Evolutionary conservation across 495 filamentous ascomycete genomes (phyloP).

Genomic region (Neurospora tetrasperma): DNA sequence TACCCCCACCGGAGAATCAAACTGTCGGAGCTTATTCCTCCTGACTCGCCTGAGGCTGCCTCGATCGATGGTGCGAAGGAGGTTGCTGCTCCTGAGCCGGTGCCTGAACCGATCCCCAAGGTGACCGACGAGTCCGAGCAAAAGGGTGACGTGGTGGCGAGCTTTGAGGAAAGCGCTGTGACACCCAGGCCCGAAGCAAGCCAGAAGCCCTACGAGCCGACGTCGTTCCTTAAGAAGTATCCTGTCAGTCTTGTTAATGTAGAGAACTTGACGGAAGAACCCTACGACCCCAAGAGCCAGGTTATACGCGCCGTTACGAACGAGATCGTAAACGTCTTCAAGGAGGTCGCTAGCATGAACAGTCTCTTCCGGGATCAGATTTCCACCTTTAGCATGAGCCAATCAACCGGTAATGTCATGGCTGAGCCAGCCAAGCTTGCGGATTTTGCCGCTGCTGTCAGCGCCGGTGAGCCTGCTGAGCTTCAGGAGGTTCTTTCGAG

Average conservation of each 20-base stretch:
- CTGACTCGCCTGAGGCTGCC: slow-evolving; percentile 29
- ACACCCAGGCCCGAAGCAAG: slow-evolving; percentile 36
- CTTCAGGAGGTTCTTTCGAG: slow-evolving; percentile 88
- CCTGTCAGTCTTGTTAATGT: slow-evolving; percentile 88
- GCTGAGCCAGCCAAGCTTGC: slow-evolving; percentile 91
- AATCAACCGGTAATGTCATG: slow-evolving; percentile 86
- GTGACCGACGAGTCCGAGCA: slow-evolving; percentile 35
- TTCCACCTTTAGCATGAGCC: slow-evolving; percentile 89
- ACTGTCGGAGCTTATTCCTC: slow-evolving; percentile 69
- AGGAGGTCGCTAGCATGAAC: slow-evolving; percentile 88
- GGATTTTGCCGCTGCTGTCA: slow-evolving; percentile 94
- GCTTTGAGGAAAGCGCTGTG: slow-evolving; percentile 76
- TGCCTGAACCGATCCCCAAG: slow-evolving; percentile 47
- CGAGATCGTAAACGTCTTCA: slow-evolving; percentile 97
- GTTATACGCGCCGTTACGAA: slow-evolving; percentile 84
- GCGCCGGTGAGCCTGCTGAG: slow-evolving; percentile 78
- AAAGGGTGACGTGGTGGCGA: slow-evolving; percentile 89
- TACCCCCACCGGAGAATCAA: slow-evolving; percentile 95
- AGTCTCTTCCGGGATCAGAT: slow-evolving; percentile 96
- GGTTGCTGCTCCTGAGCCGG: slow-evolving; percentile 29
- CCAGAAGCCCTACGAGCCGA: slow-evolving; percentile 66
- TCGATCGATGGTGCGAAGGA: slow-evolving; percentile 19
- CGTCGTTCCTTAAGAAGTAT: slow-evolving; percentile 81
- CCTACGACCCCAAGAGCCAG: slow-evolving; percentile 77
- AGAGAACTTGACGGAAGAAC: slow-evolving; percentile 81